Evolutionary conservation across 495 filamentous ascomycete genomes (phyloP), one percentile per base, ranked within the genome.

Genomic region (Xylaria palmicola): DNA sequence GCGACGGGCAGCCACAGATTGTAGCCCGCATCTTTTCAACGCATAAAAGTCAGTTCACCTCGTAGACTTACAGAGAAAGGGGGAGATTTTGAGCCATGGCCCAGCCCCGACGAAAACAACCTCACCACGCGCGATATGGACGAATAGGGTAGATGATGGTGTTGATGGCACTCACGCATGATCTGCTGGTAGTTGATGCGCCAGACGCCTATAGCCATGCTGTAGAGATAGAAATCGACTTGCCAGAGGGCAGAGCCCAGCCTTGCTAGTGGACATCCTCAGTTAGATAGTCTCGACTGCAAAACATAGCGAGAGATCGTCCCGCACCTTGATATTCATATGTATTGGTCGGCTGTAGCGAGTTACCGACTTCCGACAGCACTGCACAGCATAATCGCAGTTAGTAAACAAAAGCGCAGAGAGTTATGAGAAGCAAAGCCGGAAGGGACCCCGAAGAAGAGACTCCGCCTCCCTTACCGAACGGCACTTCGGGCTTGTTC

Each of bases 111-210:
- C 26, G 24, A 13, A 2, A 24, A 22, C 10, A 7, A 17, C 9
- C 45, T 9, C 15, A 29, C 44, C 17, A 3, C 24, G 22, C 24
- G 6, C 29, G 17, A 20, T n/a, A n/a, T 34, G n/a, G 6, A 1
- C n/a, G 36, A 24, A 13, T 15, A 19, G 32, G 26, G 24, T 2
- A 22, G 26, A 19, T 3, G 24, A 17, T 27, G 12, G 24, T n/a
- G 2, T 24, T 17, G 9, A 48, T 43, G n/a, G 54, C 17, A 61
- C 59, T 54, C 40, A 61, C 59, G 69, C 69, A 72, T 72, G 48
- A 72, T 66, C 39, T 72, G 67, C 52, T 72, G 69, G 48, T 69
- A 72, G 41, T 72, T 69, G 61, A 72, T 64, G 7, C 69, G 67
- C 34, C 53, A 41, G 41, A 72, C 32, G 27, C 69, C 69, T 40